These are phyloP conservation scores for Asclepias syriaca DNA, from an alignment of 257 asterid genomes.

Conservation along the genomic window DNA sequence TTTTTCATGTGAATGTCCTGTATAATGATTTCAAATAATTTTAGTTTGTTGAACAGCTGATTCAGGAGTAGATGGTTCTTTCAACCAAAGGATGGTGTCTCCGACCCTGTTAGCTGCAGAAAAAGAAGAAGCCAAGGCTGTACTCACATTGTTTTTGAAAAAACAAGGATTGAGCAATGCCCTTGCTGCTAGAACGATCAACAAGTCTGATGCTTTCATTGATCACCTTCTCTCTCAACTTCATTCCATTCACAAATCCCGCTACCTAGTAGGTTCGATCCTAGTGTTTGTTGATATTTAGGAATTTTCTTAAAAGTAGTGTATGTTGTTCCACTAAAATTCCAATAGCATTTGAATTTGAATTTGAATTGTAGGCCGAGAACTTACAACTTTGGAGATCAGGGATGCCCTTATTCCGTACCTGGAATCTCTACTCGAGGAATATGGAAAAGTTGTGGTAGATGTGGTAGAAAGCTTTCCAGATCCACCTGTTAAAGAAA, in stretches of 20 bases:
- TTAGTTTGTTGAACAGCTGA: conserved; percentile 47
- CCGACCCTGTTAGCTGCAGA: conserved; percentile 79
- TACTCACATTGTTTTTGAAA: conserved; percentile 72
- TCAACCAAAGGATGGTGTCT: conserved; percentile 55
- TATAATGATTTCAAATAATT: conserved; percentile 14
- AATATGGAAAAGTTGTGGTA: conserved; percentile 53
- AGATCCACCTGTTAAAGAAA: conserved; percentile 53
- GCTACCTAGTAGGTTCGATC: conserved; percentile 91
- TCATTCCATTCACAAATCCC: conserved; percentile 85
- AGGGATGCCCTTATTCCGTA: conserved; percentile 85
- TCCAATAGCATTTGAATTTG: conserved; percentile 4
- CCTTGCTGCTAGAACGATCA: conserved; percentile 61
- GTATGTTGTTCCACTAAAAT: conserved; percentile 5
- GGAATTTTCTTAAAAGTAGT: not conserved
- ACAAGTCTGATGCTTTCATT: conserved; percentile 76
- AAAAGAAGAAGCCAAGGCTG: conserved; percentile 96
- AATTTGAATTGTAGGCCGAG: conserved; percentile 57
- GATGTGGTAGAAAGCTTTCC: conserved; percentile 79
- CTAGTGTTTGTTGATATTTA: not conserved
- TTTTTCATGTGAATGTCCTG: not conserved
- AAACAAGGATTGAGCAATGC: conserved; percentile 79
- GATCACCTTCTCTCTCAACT: conserved; percentile 81
- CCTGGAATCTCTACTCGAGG: conserved; percentile 69
- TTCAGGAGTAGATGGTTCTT: conserved; percentile 63
- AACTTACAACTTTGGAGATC: conserved; percentile 89